Base-by-base conservation (phyloP, 352 stramenopile species). In the Phytopythium ostracodes region DNA sequence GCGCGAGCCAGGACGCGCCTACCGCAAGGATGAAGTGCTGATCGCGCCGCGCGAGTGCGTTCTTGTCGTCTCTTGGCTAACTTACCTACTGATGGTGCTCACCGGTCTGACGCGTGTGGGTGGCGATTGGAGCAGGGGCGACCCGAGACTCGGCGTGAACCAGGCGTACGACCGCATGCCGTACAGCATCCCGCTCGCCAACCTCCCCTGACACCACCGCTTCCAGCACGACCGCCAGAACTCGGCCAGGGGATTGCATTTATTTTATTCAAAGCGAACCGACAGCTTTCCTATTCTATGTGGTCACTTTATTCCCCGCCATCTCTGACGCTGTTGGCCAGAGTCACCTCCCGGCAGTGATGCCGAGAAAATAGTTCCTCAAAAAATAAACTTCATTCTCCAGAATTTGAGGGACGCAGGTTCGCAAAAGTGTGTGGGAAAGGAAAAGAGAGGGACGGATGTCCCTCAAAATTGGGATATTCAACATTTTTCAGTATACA, bases 111-210 rank as follows among this genome's bases (percentile, higher is more conserved):
- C 54, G 56, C 50, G 8, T 62, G 25, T 35, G 20, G 24, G 2
- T 56, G 24, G 3, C 20, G 9, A 17, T 24, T 31, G 44, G 6
- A 67, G 14, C 60, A 91, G 77, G 50, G 80, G 82, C 18, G 82
- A 92, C 55, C 78, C 77, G 10, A 79, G 82, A 4, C 62, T 92
- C 44, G 81, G 83, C 20, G 83, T 89, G 14, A 90, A 90, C 64
- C 83, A 92, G 62, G 67, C 78, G 56, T 90, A 92, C 65, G 79
- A 90, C 55, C 75, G 78, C 40, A 92, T 89, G 78, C 80, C 83
- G 12, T 92, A 89, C 73, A 89, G 72, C 62, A 83, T 92, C 52
- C 83, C 80, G 40, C 64, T 92, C 0, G 59, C 56, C n/a, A 87
- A 90, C 59, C 46, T 89, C 5, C 79, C 79, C 18, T 87, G 70